These are phyloP conservation scores for Madurella fahalii DNA, from an alignment of 2,329 filamentous ascomycete species.

Conservation along the genomic window DNA sequence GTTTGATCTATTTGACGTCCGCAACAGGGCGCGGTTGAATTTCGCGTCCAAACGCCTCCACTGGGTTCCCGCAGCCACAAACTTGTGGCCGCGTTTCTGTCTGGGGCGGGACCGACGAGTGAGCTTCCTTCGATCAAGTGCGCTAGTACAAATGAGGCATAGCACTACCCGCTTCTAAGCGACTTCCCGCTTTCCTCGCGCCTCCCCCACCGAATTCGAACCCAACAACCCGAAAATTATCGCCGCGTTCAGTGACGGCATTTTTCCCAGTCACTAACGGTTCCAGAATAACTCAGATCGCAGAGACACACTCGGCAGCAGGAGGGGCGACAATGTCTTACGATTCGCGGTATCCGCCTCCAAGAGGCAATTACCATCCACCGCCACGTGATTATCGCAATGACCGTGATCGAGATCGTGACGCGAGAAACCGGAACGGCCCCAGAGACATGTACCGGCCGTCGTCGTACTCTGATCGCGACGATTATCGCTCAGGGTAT, in stretches of 20 bases:
- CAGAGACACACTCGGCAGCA: not conserved
- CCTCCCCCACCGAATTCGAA: not conserved
- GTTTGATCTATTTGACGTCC: too few relatives aligned
- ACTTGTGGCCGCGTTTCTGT: too few relatives aligned
- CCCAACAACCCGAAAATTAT: not conserved
- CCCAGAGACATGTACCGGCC: slow-evolving; percentile 15
- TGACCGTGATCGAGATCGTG: slow-evolving; percentile 10
- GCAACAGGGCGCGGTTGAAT: too few relatives aligned
- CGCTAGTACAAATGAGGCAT: not conserved
- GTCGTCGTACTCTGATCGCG: slow-evolving; percentile 5
- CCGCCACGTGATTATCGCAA: slow-evolving; percentile 17
- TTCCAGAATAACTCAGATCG: not conserved
- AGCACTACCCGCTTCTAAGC: not conserved
- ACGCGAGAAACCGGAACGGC: slow-evolving; percentile 16
- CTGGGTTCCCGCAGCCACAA: too few relatives aligned
- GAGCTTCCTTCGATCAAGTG: not conserved
- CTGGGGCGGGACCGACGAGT: not conserved
- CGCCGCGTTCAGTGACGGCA: not conserved
- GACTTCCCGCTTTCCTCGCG: not conserved
- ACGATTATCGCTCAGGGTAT: slow-evolving; percentile 7
- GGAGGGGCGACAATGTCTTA: slow-evolving; percentile 14
- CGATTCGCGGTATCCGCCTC: slow-evolving; percentile 10
- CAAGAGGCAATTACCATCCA: slow-evolving; percentile 5
- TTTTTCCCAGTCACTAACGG: not conserved
- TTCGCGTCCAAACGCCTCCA: too few relatives aligned